phyloP scores from a whole-genome alignment of 2,329 filamentous ascomycete genomes.

The Sclerotinia spermophila region DNA sequence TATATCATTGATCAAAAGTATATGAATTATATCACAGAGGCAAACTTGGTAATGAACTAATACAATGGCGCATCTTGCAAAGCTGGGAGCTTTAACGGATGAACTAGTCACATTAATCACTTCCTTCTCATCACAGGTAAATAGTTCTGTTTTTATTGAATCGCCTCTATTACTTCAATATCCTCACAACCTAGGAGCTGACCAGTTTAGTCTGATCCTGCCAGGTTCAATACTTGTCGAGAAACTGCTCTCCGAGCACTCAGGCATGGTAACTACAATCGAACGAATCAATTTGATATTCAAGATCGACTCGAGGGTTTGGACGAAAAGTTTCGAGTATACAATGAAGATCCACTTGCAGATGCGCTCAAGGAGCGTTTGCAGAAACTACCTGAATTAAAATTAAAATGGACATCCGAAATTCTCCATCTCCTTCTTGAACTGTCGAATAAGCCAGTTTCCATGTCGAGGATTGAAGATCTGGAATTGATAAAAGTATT shows the following conservation, averaged over 20 bases:
- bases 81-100: slow-evolving; percentile 61
- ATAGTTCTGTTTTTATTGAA: slow-evolving; percentile 22
- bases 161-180: not conserved
- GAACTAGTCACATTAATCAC: slow-evolving; percentile 66
- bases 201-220: slow-evolving; percentile 31
- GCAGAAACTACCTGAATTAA: slow-evolving; percentile 51
- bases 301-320: slow-evolving; percentile 63
- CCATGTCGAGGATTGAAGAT: slow-evolving; percentile 62
- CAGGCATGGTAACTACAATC: slow-evolving; percentile 53
- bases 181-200: not conserved
- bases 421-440: slow-evolving; percentile 73
- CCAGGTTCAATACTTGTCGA: slow-evolving; percentile 43
- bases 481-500: slow-evolving; percentile 53
- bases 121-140: slow-evolving; percentile 51
- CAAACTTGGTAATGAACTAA: not conserved
- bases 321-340: slow-evolving; percentile 80
- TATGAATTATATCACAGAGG: not conserved
- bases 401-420: slow-evolving; percentile 71
- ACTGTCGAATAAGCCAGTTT: slow-evolving; percentile 74
- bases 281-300: slow-evolving; percentile 75
- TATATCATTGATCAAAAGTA: not conserved
- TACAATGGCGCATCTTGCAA: slow-evolving; percentile 67
- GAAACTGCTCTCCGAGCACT: slow-evolving; percentile 51
- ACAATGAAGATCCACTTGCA: slow-evolving; percentile 75
- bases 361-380: slow-evolving; percentile 61